Evolutionary conservation across 2,329 filamentous ascomycete species (phyloP), one percentile per base, ranked within the genome.

Genomic region (Raffaelea deltoideospora): DNA sequence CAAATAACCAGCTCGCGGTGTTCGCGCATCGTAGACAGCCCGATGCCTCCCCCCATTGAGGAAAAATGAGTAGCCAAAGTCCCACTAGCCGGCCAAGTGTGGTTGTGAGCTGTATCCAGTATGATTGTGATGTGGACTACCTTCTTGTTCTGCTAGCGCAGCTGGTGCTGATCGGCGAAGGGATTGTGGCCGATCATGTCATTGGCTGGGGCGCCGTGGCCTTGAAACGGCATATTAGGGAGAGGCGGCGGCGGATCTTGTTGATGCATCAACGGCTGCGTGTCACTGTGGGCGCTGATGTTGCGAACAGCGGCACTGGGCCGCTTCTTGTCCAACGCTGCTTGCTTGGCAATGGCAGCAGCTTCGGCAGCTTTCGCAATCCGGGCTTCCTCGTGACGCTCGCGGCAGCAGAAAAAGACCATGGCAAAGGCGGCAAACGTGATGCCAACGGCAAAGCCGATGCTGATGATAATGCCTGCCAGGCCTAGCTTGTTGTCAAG

Each of bases 391-490:
- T 57, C 45, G 50, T 52, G 53, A 45, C 61, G 56, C 45, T 73
- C 68, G 42, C 56, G 56, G 58, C 61, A 66, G 62, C 65, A 72
- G 44, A 64, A 55, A 57, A 64, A 64, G 48, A 62, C 59, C 38
- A 73, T 51, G 43, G 53, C 45, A 33, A 47, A 52, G 41, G 64
- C 41, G 44, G 57, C 52, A 35, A 56, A 31, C 43, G 53, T 50
- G 42, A 64, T 47, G 40, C 51, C 54, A n/a, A 51, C 43, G 38
- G 55, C 62, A 27, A 75, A 63, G 50, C 64, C 46, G 43, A 67
- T 53, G 47, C 60, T 53, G 43, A 72, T 57, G 49, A 69, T 54
- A 47, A 67, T 55, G 42, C 63, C 67, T 29, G 55, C 55, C 2
- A 58, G 47, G 45, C 58, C 58, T 37, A 71, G 53, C 17, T 10